These are phyloP conservation scores for Tuber aestivum DNA, from an alignment of 495 filamentous ascomycete species.

Conservation along the genomic window DNA sequence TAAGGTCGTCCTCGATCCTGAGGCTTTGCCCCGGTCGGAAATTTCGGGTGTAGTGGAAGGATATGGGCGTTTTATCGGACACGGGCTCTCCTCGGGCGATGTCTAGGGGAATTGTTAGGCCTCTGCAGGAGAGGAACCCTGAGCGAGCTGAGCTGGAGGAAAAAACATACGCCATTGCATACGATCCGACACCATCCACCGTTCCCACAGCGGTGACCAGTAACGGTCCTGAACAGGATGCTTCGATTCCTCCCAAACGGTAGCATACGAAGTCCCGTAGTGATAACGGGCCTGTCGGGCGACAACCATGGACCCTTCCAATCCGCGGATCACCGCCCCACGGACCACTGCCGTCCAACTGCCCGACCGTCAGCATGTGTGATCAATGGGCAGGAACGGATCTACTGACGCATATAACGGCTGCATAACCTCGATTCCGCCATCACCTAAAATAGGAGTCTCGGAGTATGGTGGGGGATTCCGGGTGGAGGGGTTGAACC, in stretches of 20 bases:
- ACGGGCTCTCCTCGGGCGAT: slow-evolving; percentile 57
- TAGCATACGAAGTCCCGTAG: slow-evolving; percentile 73
- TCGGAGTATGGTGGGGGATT: slow-evolving; percentile 60
- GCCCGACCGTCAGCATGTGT: not conserved
- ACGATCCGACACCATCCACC: slow-evolving; percentile 72
- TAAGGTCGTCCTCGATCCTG: slow-evolving; percentile 66
- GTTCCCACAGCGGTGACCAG: slow-evolving; percentile 69
- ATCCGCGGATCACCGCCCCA: slow-evolving; percentile 59
- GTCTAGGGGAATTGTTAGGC: slow-evolving; percentile 13
- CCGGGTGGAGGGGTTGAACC: slow-evolving; percentile 57
- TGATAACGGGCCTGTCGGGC: slow-evolving; percentile 62
- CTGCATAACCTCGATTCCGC: slow-evolving; percentile 66
- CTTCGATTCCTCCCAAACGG: slow-evolving; percentile 64
- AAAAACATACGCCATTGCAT: slow-evolving; percentile 72
- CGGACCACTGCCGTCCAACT: slow-evolving; percentile 67
- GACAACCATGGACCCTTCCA: slow-evolving; percentile 67
- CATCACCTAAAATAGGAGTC: slow-evolving; percentile 51
- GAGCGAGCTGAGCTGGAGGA: not conserved
- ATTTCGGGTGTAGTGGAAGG: slow-evolving; percentile 74
- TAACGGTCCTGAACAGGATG: slow-evolving; percentile 63
- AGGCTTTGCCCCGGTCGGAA: slow-evolving; percentile 62
- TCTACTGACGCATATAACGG: slow-evolving; percentile 55
- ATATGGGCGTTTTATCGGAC: slow-evolving; percentile 60
- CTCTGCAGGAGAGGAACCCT: not conserved
- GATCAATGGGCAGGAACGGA: not conserved